Evolutionary conservation across 2,329 filamentous ascomycete species (phyloP).

Genomic region (Leptographium wingfieldii): DNA sequence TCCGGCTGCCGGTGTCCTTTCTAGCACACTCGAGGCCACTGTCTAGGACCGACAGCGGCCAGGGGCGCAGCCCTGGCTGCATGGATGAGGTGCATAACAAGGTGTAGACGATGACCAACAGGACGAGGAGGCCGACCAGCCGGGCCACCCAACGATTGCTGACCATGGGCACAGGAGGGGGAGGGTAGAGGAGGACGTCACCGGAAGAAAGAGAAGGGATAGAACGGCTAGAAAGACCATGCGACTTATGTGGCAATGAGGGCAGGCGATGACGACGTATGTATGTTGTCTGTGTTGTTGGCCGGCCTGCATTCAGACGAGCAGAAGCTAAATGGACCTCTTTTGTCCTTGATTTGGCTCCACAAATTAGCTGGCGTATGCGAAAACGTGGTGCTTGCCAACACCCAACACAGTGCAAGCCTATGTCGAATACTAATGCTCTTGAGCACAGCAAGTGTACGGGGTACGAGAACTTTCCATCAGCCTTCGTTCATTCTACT

Average conservation of each 20-base stretch:
- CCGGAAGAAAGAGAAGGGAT: background rate
- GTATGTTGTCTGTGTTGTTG: background rate
- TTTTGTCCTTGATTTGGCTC: background rate
- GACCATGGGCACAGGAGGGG: background rate
- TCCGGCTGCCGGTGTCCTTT: background rate
- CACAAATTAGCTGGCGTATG: background rate
- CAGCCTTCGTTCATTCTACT: too few relatives aligned
- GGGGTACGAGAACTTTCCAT: too few relatives aligned
- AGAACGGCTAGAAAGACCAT: too few relatives aligned
- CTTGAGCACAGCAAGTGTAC: too few relatives aligned
- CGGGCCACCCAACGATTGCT: slow-evolving; percentile 5
- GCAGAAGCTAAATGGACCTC: background rate
- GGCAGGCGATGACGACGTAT: background rate
- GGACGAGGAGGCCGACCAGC: slow-evolving; percentile 2
- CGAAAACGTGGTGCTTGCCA: background rate
- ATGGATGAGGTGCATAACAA: background rate
- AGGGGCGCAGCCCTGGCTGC: background rate
- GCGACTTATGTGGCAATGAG: too few relatives aligned
- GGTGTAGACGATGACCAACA: slow-evolving; percentile 5
- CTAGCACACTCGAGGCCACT: background rate
- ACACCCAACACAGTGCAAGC: too few relatives aligned
- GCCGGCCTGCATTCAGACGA: background rate
- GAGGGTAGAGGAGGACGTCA: background rate
- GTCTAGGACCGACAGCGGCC: background rate
- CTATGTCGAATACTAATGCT: too few relatives aligned